phyloP scores from a whole-genome alignment of 2,329 filamentous ascomycete genomes.

The Arthrobotrys megalospora region DNA sequence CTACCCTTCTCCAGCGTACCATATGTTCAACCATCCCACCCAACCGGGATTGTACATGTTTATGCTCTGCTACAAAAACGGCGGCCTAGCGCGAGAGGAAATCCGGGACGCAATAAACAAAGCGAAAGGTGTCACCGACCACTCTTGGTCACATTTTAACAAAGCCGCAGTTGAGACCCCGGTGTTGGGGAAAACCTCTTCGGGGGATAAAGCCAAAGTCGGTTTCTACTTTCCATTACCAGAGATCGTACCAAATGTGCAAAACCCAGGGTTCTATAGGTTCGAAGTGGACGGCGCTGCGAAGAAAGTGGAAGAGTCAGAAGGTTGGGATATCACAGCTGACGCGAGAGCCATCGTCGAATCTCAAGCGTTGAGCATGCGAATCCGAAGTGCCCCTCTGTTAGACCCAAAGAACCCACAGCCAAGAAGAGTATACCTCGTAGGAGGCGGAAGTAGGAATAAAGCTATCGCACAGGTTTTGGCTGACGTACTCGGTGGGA shows the following conservation, averaged over 20 bases:
- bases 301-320: conserved; percentile 69
- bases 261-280: conserved; percentile 83
- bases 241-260: conserved; percentile 94
- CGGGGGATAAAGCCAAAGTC: conserved; percentile 78
- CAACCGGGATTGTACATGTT: conserved; percentile 97
- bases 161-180: conserved; percentile 77
- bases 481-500: conserved; percentile 88
- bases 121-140: conserved; percentile 68
- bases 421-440: conserved; percentile 90
- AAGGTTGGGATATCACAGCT: conserved; percentile 73
- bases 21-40: conserved; percentile 98
- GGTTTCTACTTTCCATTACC: conserved; percentile 96
- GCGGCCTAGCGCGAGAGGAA: conserved; percentile 89
- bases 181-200: conserved; percentile 73
- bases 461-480: conserved; percentile 87
- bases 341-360: conserved; percentile 92
- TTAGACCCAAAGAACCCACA: conserved; percentile 72
- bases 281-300: conserved; percentile 76
- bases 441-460: conserved; percentile 92
- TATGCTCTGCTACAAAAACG: conserved; percentile 99
- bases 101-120: conserved; percentile 84
- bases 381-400: conserved; percentile 77
- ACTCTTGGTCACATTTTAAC: conserved; percentile 87
- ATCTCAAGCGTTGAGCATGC: conserved; percentile 92
- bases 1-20: conserved; percentile 88